Evolutionary conservation across 345 rosid species (phyloP), one percentile per base, ranked within the genome.

Genomic region (Toxicodendron radicans): DNA sequence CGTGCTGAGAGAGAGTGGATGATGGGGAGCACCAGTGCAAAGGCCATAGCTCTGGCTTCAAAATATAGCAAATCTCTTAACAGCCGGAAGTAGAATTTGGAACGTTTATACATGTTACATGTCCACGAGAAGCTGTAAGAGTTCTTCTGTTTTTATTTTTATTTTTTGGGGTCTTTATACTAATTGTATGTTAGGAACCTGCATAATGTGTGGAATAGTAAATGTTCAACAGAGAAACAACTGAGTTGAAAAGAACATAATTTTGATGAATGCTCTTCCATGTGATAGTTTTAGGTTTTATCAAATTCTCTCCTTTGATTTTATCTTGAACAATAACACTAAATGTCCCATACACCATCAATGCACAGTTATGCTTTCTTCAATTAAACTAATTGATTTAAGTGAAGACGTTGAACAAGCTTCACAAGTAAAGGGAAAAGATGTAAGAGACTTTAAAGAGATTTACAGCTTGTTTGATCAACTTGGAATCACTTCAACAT

Each of bases 1-100:
- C 91, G 96, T 33, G 92, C 89, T 24, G 95, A 95, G 80, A 90
- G 86, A 81, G 92, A 91, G 71, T 86, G 92, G 92, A 75, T 86
- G 85, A 79, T 66, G 84, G 79, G 78, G 61, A 86, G 78, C 73
- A 71, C 92, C 46, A 67, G 74, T 64, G 92, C 91, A 35, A 91
- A 87, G 87, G 90, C 92, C 17, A 77, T 88, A 60, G 89, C 83
- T 65, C 69, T 89, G 68, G 95, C 97, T 61, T 78, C 95, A 13
- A 70, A 76, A 78, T 88, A 86, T 23, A 79, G 73, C 76, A 95
- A 79, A 70, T 88, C 89, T 49, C 81, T 87, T 21, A 80, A 82
- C 21, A 80, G 74, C 64, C 41, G 76, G 73, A 83, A 79, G 72
- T 84, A 82, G 74, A 14, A 23, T 32, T 45, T 13, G 9, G 24